Evolutionary conservation across 805 yeast species (phyloP).

Genomic region (Ogataea minuta): DNA sequence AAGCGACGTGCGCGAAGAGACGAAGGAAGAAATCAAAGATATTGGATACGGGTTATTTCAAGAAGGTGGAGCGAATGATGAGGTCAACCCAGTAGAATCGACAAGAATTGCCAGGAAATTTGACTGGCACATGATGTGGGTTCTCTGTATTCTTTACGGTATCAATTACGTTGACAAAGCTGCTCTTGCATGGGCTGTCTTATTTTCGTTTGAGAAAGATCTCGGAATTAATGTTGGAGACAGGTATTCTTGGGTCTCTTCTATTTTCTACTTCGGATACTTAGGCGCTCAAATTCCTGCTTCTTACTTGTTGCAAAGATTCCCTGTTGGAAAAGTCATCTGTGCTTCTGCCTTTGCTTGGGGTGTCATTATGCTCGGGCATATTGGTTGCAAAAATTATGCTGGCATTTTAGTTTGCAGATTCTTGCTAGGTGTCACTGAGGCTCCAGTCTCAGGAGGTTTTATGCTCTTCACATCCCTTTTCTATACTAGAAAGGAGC

Average conservation of each 20-base stretch:
- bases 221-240: conserved; percentile 29
- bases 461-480: conserved; percentile 29
- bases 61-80: conserved; percentile 28
- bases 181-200: conserved; percentile 31
- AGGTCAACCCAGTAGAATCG: conserved; percentile 33
- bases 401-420: conserved; percentile 35
- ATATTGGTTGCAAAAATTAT: conserved; percentile 36
- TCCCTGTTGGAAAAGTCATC: conserved; percentile 43
- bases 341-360: conserved; percentile 32
- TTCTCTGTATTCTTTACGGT: conserved; percentile 30
- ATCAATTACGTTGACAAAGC: conserved; percentile 34
- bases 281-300: conserved; percentile 47
- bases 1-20: background rate
- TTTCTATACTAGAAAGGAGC: conserved; percentile 36
- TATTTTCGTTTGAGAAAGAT: conserved; percentile 32
- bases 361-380: conserved; percentile 36
- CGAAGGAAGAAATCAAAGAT: conserved; percentile 3
- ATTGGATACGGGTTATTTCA: conserved; percentile 15
- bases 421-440: conserved; percentile 36
- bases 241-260: conserved; percentile 41
- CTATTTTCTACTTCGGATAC: conserved; percentile 41
- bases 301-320: conserved; percentile 43
- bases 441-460: conserved; percentile 36
- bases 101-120: conserved; percentile 33
- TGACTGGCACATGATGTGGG: conserved; percentile 35